Conservation (phyloP, 352 stramenopile genomes). For the Phytophthora foliorum region DNA sequence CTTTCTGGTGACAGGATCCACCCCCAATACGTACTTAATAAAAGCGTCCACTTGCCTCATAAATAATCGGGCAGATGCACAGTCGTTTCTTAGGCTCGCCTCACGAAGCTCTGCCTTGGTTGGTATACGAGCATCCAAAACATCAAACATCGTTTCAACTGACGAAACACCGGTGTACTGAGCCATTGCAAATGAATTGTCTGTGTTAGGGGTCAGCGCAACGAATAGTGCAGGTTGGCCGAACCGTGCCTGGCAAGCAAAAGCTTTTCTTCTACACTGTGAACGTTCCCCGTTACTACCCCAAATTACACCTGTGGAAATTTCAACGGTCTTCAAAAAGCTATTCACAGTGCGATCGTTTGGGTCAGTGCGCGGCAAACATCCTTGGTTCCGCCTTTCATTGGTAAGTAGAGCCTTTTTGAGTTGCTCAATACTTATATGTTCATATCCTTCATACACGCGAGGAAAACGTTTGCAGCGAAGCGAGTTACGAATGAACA, state of each 20-base stretch:
- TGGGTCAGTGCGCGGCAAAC: no score
- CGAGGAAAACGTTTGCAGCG: neutral
- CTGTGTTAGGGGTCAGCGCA: neutral
- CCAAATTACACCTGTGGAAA: neutral
- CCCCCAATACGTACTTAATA: slow-evolving; percentile 1
- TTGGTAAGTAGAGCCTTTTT: no score
- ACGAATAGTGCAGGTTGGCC: neutral
- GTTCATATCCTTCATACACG: neutral
- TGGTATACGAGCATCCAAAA: neutral
- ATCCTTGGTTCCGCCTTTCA: no score
- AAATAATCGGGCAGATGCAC: slow-evolving; percentile 1
- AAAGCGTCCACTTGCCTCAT: slow-evolving; percentile 8
- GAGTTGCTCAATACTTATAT: no score
- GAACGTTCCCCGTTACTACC: neutral
- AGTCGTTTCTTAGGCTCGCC: neutral
- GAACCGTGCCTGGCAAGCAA: neutral
- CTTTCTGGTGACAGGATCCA: no score
- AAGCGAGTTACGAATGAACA: neutral
- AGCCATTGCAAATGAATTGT: neutral
- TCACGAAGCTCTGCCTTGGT: neutral
- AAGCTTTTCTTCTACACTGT: neutral
- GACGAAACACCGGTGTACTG: neutral
- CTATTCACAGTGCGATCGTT: neutral
- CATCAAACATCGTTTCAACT: neutral
- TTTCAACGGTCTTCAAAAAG: neutral